Conservation (phyloP, 225 moss, liverwort and hornwort genomes). For the Lunularia cruciata region DNA sequence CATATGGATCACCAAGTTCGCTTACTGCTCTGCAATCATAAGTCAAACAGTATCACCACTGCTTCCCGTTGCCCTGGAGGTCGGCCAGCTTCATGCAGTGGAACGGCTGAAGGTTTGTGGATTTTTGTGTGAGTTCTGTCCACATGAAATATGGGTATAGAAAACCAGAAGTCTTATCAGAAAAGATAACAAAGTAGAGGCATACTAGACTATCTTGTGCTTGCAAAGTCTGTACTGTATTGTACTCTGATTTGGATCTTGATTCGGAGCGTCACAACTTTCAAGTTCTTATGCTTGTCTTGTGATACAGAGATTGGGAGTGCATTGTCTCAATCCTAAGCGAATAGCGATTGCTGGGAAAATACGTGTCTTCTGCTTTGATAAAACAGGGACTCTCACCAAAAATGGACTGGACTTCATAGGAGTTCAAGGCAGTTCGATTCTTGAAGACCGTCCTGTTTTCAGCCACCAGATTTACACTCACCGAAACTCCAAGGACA, state of each 20-base stretch:
- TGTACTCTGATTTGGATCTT: too few species aligned
- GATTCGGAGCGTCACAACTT: background rate
- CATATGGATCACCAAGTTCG: constrained; percentile 60
- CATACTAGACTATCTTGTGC: too few species aligned
- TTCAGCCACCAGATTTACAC: constrained; percentile 22
- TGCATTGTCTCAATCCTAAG: constrained; percentile 53
- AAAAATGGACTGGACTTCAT: constrained; percentile 58
- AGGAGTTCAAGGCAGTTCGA: constrained; percentile 38
- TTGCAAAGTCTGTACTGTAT: too few species aligned
- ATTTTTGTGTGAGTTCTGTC: background rate
- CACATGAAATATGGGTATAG: too few species aligned
- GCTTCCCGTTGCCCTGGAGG: constrained; percentile 64
- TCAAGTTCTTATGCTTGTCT: background rate
- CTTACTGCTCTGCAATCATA: constrained; percentile 45
- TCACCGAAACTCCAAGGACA: constrained; percentile 29
- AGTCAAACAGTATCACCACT: constrained; percentile 57
- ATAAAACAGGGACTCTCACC: constrained; percentile 68
- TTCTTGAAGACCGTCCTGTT: constrained; percentile 6
- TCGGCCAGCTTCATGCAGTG: constrained; percentile 60
- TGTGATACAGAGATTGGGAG: constrained; percentile 11
- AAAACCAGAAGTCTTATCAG: too few species aligned
- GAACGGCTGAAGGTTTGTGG: constrained; percentile 52
- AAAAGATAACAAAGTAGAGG: background rate
- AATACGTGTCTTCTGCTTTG: constrained; percentile 66
- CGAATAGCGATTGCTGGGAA: constrained; percentile 70